These are phyloP conservation scores for Leishmania tarentolae DNA, from an alignment of 208 protist species.

Conservation along the genomic window DNA sequence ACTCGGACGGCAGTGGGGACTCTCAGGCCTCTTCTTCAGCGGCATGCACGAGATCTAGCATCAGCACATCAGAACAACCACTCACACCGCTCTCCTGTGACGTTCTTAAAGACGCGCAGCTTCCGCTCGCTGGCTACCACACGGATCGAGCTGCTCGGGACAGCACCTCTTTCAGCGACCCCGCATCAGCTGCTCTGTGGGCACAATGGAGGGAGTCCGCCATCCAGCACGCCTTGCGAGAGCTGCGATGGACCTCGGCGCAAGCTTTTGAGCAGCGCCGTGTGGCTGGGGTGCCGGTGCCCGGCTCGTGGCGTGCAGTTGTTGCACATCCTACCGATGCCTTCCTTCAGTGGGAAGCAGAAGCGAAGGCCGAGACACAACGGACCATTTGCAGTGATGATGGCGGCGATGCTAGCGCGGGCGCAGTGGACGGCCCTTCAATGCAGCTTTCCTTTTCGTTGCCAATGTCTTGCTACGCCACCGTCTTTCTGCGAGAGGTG, in stretches of 20 bases:
- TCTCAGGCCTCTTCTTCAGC: background rate
- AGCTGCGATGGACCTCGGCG: slow-evolving; percentile 30
- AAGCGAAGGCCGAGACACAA: background rate
- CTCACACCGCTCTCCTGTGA: slow-evolving; percentile 10
- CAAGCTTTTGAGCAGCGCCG: slow-evolving; percentile 46
- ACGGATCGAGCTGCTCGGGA: background rate
- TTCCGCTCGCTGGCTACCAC: slow-evolving; percentile 36
- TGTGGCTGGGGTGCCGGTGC: slow-evolving; percentile 73
- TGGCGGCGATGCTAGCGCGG: slow-evolving; percentile 6
- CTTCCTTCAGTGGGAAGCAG: slow-evolving; percentile 4
- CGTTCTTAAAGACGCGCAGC: slow-evolving; percentile 8
- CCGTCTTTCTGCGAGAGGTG: slow-evolving; percentile 77
- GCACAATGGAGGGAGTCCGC: slow-evolving; percentile 24
- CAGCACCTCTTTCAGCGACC: background rate
- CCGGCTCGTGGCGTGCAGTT: slow-evolving; percentile 48
- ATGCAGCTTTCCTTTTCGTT: slow-evolving; percentile 57
- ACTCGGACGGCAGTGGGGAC: background rate
- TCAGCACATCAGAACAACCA: background rate
- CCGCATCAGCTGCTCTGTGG: slow-evolving; percentile 8
- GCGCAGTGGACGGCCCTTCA: background rate
- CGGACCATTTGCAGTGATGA: background rate
- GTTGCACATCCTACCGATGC: slow-evolving; percentile 40
- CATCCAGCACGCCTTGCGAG: slow-evolving; percentile 21
- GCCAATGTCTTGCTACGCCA: slow-evolving; percentile 85
- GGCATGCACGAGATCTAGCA: background rate